Conservation (phyloP, 164 flowering plant species). For the Aristolochia fimbriata region DNA sequence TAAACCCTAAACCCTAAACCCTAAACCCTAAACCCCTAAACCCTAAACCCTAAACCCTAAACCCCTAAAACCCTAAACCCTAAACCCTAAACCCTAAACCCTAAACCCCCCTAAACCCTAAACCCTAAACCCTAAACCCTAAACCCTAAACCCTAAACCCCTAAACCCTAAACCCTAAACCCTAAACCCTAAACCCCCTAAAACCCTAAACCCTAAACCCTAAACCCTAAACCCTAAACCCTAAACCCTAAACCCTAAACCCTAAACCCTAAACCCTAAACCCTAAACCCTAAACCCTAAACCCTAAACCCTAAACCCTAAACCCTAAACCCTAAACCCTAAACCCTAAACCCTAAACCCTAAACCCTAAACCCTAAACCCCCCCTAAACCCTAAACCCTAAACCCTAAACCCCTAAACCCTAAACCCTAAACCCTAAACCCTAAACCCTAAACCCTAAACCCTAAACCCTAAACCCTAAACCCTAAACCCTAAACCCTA, state of each 20-base stretch:
- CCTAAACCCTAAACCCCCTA: conserved; percentile 4
- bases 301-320: conserved; percentile 1
- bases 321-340: not conserved
- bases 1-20: conserved; percentile 5
- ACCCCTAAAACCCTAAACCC: conserved; percentile 3
- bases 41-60: not conserved
- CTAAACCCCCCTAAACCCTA: conserved; percentile 5
- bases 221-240: conserved; percentile 1
- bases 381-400: no score
- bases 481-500: no score
- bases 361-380: conserved; percentile 4
- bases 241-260: conserved; percentile 1
- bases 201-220: conserved; percentile 2
- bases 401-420: not conserved
- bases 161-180: not conserved
- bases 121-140: conserved; percentile 5
- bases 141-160: conserved; percentile 4
- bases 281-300: not conserved
- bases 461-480: not conserved
- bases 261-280: not conserved
- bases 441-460: conserved; percentile 3
- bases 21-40: not conserved
- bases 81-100: conserved; percentile 4
- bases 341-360: not conserved
- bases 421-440: conserved; percentile 3